Conservation (phyloP, 805 yeast species). For the Candida khao-thaluensis region DNA sequence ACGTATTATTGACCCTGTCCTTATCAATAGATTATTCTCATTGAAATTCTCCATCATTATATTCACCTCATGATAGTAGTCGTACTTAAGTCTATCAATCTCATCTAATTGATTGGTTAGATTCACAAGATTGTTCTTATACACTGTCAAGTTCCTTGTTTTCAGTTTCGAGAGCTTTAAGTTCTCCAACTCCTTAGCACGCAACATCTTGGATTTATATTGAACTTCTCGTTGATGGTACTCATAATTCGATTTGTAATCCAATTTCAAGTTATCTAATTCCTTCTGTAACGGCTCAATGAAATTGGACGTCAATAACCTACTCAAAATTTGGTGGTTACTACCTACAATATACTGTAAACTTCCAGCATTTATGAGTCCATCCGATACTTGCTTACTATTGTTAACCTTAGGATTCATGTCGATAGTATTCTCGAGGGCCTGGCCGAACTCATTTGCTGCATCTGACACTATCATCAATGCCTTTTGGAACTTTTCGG, state of each 20-base stretch:
- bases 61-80: conserved; percentile 65
- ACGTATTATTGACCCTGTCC: conserved; percentile 63
- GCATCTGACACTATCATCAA: conserved; percentile 51
- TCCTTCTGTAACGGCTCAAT: conserved; percentile 51
- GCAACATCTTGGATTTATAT: conserved; percentile 50
- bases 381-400: conserved; percentile 46
- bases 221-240: conserved; percentile 55
- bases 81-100: conserved; percentile 71
- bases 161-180: conserved; percentile 56
- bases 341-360: conserved; percentile 73
- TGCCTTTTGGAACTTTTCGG: conserved; percentile 47
- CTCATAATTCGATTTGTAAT: conserved; percentile 48
- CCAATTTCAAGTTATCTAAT: conserved; percentile 42
- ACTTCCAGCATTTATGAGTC: conserved; percentile 71
- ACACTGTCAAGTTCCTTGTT: conserved; percentile 63
- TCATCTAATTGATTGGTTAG: conserved; percentile 76
- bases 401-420: conserved; percentile 28
- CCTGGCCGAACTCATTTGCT: conserved; percentile 68
- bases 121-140: conserved; percentile 63
- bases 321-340: conserved; percentile 69
- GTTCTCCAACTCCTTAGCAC: conserved; percentile 61
- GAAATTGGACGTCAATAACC: conserved; percentile 53
- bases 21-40: conserved; percentile 51
- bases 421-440: conserved; percentile 51
- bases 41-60: conserved; percentile 57